Percentiles rank a stretch among this genome's conserved stretches.
phyloP scores from a whole-genome alignment of 768 basidiomycete species.

The Psilocybe subaeruginosa region DNA sequence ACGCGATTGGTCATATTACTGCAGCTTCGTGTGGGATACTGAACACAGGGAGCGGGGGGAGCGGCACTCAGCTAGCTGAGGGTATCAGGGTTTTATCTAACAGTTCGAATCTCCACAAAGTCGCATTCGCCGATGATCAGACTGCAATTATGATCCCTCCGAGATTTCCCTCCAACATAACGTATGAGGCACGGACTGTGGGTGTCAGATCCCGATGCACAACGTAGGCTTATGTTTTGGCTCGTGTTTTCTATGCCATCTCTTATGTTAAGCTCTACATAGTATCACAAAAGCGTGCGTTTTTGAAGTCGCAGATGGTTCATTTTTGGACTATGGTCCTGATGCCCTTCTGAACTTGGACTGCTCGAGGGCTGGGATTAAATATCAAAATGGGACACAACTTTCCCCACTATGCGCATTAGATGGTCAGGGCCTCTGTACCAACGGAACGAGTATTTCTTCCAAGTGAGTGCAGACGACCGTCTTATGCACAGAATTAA shows the following conservation, averaged over 20 bases:
- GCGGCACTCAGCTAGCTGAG: not conserved
- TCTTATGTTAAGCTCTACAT: not conserved
- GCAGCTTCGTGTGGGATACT: constrained; percentile 1
- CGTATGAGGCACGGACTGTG: not conserved
- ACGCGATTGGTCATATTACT: not conserved
- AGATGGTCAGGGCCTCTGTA: constrained; percentile 3
- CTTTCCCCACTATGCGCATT: constrained; percentile 2
- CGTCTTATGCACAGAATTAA: too few relatives aligned
- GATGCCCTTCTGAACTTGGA: not conserved
- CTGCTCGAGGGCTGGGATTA: constrained; percentile 4
- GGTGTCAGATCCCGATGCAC: constrained; percentile 6
- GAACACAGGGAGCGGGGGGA: not conserved
- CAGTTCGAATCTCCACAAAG: not conserved
- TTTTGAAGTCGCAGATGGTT: not conserved
- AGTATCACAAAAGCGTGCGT: constrained; percentile 3
- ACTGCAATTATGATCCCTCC: constrained; percentile 7
- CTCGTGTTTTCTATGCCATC: too few relatives aligned
- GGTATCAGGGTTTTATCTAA: constrained; percentile 3
- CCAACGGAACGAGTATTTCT: not conserved
- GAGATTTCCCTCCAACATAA: constrained; percentile 1
- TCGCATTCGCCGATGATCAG: constrained; percentile 6
- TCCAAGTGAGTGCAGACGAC: constrained; percentile 6
- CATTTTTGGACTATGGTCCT: not conserved
- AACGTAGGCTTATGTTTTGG: not conserved
- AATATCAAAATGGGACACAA: not conserved